Evolutionary conservation across 257 asterid genomes (phyloP), one percentile per base, ranked within the genome.

Genomic region (Jasminum sambac): DNA sequence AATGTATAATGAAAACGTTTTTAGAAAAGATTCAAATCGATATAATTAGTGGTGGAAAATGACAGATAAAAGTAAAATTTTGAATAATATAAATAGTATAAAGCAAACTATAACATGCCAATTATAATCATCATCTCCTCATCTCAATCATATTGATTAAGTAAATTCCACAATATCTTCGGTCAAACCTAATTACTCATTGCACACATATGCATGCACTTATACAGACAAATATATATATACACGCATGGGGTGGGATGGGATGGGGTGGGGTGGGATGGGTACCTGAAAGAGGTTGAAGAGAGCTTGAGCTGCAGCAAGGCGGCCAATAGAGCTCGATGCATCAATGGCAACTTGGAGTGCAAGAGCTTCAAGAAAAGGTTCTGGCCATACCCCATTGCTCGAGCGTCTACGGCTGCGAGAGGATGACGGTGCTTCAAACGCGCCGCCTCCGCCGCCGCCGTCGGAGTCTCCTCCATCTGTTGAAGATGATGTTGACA

Each of bases 251-350:
- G 21, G 10, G 21, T 52, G 30, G 25, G 9, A 19, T 44, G 57
- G 58, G 24, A 17, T 50, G 25, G 59, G 11, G 59, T 17, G 23
- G 26, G 43, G 13, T 23, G 8, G 10, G 14, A 8, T 30, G 9
- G 11, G 44, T 10, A 82, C 84, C 86, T 74, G 84, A 42, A 79
- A 82, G 38, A 82, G 78, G 65, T 66, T 71, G 60, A 66, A 77
- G 42, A 82, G 78, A 12, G 84, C 80, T 42, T 81, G 72, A 16
- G 87, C 84, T 26, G 82, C 87, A 62, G 84, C 78, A 11, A 82
- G 76, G 8, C 80, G 82, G 5, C 82, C 84, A 55, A 40, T 37
- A 5, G 80, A 76, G 26, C 39, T 42, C 55, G 80, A 74, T 9
- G 87, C 80, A 50, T 71, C 76, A 59, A 77, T 37, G 63, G 84